Evolutionary conservation across 1,284 basidiomycete genomes (phyloP), one percentile per base, ranked within the genome.

Genomic region (Boletus smithii): DNA sequence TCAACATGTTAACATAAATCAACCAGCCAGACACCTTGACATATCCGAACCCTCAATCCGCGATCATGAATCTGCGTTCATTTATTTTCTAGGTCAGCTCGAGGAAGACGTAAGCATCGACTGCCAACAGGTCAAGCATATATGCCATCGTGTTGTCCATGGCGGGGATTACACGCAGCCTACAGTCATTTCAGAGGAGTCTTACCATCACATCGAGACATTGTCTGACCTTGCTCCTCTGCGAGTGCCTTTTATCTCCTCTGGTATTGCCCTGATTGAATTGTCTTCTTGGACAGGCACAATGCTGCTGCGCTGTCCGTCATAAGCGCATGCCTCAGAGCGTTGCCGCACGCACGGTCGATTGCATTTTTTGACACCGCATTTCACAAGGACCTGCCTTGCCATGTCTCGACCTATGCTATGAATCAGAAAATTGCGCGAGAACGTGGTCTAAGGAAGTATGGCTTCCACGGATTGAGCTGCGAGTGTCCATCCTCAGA

Each of bases 401-500:
- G 69, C 5, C 82, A 89, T 57, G 81, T 91, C 44, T 79, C 85
- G 42, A 86, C 79, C 39, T 93, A 91, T 61, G 79, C 90, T 0
- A 84, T 94, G 44, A 74, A 87, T 46, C 80, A 77, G 47, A 69
- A 76, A 6, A 66, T 83, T 16, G 83, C 85, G 0, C 69, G 74
- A 46, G 68, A 79, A 31, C 75, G 77, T 3, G 87, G 88, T 1
- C 71, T 94, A 36, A 81, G 81, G 59, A 92, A 91, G 67, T 94
- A 93, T 61, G 91, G 91, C 22, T 93, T 93, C 67, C 92, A 95
- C 58, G 91, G 91, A 4, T 70, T 85, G 32, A 85, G 82, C 53
- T 87, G 83, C 79, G 56, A 46, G 79, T 67, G 5, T 45, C 26
- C 37, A 35, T 35, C 30, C 14, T 29, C 42, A 17, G 3, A 32